Evolutionary conservation across 2,329 filamentous ascomycete species (phyloP), one percentile per base, ranked within the genome.

Genomic region (Aureobasidium sp.): DNA sequence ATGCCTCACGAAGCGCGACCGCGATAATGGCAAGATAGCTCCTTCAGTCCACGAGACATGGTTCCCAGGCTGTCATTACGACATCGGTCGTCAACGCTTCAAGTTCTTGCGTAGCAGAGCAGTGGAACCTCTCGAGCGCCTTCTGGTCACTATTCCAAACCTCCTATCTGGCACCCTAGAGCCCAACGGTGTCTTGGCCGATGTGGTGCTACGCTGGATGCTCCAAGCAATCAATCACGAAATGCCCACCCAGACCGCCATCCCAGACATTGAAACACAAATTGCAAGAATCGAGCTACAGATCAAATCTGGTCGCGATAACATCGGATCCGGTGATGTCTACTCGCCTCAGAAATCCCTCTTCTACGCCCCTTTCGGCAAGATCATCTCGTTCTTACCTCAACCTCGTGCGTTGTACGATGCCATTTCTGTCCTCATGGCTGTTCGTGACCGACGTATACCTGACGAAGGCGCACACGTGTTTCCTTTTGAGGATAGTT

Each of bases 41-140:
- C 56, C 61, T 11, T 42, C 64, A 0, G 68, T 74, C 3, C 64
- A 68, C 27, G 72, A 74, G 55, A 64, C 62, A 27, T 75, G 72
- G 73, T 73, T 75, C 36, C 73, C 73, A 1, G 72, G 72, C 29
- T 70, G 69, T n/a, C 73, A 75, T 44, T 74, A 74, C 62, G 73
- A 75, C 53, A 41, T 74, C 20, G 72, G 73, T 1, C 68, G 72
- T 17, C 70, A 73, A 64, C 68, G 68, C 0, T 75, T 74, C 62
- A 68, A 72, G 29, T 75, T 74, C 60, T 49, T 74, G 2, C 63
- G 72, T 1, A 37, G 39, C 15, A 67, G 69, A 49, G 67, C 65
- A 22, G 58, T 62, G 3, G 71, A 72, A 31, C 20, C 27, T 63
- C 63, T 73, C 3, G 72, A 75, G 55, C 64, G 65, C 11, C 39